Base-by-base conservation (phyloP, 805 yeast genomes). In the Pichia thaimueangensis region DNA sequence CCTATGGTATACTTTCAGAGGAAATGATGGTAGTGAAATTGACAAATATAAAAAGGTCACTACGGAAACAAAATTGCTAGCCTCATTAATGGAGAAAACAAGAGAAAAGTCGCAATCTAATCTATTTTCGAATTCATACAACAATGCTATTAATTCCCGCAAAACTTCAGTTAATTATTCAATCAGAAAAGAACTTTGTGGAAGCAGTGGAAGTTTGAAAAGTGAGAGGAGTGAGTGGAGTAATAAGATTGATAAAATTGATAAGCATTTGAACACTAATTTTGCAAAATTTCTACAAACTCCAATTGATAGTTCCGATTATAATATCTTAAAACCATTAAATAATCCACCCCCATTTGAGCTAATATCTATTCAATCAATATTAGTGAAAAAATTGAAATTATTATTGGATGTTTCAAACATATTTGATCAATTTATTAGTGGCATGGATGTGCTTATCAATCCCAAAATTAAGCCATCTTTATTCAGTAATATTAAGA, bases 1-100 rank as follows among this genome's bases (percentile, higher is more conserved):
- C 1, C 47, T 70, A 13, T 71, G 75, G 75, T 59, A 54, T 37
- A 43, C 54, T 2, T 51, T 62, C 8, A 52, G 70, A 20, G 60
- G 67, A 3, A 63, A 58, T 30, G 60, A 63, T 21, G 62, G 64
- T 9, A 53, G 56, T 8, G 66, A 69, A 22, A 63, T 48, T 13
- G 39, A 41, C 16, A 39, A 41, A 30, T 31, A 42, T 23, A 38
- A 45, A 30, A 39, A 42, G n/a, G 47, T 49, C 22, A 43, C 52
- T 20, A 47, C 35, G 17, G 27, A 37, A 22, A 12, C 23, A 6
- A 4, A 13, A 21, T 35, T 30, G 39, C 32, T 19, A 43, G 49
- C 35, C 9, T 35, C 43, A 8, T 30, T 40, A 23, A 40, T 35
- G 22, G 17, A 6, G 16, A 33, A 36, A 19, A 30, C 13, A 55